A percentile compares a stretch with the other conserved stretches of the same genome.
These are phyloP conservation scores for Isabelozyma heimii DNA, from an alignment of 805 yeast species.

Conservation along the genomic window DNA sequence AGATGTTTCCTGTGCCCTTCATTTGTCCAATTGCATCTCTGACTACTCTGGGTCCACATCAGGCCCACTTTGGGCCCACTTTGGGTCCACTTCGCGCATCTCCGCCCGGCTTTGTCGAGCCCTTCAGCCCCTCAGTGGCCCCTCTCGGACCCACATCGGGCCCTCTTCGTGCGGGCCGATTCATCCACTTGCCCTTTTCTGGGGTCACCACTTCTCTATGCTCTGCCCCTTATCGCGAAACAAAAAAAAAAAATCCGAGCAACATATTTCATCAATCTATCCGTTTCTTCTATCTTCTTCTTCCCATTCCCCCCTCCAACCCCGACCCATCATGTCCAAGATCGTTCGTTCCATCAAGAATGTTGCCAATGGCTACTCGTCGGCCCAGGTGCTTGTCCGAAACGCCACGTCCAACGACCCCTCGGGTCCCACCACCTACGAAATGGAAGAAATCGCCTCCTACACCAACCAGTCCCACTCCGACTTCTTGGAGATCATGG, in stretches of 20 bases:
- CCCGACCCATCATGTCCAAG: constrained; percentile 56
- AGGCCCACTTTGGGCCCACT: too few species aligned
- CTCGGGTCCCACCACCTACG: constrained; percentile 74
- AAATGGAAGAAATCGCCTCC: constrained; percentile 80
- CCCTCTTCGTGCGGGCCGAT: too few species aligned
- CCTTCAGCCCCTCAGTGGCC: too few species aligned
- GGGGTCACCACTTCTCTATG: background rate
- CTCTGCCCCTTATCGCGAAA: background rate
- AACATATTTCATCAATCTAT: constrained; percentile 23
- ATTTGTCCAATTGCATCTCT: too few species aligned
- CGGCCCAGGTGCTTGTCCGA: constrained; percentile 83
- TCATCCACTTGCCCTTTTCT: too few species aligned
- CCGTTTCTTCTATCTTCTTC: constrained; percentile 13
- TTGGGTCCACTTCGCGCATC: too few species aligned
- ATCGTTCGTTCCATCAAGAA: constrained; percentile 83
- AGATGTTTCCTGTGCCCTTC: too few species aligned
- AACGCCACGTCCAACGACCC: constrained; percentile 90
- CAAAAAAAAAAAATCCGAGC: background rate
- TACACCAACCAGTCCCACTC: constrained; percentile 65
- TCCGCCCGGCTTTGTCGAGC: too few species aligned
- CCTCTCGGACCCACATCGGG: too few species aligned
- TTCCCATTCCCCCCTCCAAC: constrained; percentile 4
- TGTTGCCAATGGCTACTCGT: constrained; percentile 83
- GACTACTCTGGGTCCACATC: too few species aligned
- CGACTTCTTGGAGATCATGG: constrained; percentile 87